Percentiles rank a stretch among this genome's conserved stretches.
Conservation (phyloP, 2,329 filamentous ascomycete genomes). For the Zalaria sp. region DNA sequence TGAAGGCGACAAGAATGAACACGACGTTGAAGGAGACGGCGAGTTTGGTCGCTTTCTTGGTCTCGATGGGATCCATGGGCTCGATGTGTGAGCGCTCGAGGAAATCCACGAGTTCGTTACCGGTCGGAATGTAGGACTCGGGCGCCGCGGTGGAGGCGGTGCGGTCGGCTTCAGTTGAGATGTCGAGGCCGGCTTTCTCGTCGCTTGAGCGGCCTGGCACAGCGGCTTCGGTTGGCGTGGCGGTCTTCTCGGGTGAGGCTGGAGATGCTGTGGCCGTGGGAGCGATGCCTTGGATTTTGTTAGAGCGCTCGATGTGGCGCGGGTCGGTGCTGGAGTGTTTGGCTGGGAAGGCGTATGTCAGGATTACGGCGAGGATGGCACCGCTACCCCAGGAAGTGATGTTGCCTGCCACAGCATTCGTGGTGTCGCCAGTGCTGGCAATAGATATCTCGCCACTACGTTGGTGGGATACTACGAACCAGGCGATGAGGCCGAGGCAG, state of each 20-base stretch:
- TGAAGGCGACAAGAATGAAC: slow-evolving; percentile 25
- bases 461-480: slow-evolving; percentile 20
- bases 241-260: slow-evolving; percentile 4
- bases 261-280: slow-evolving; percentile 17
- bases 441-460: slow-evolving; percentile 19
- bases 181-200: slow-evolving; percentile 2
- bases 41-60: slow-evolving; percentile 21
- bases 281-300: slow-evolving; percentile 20
- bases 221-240: neutral
- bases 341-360: slow-evolving; percentile 20
- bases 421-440: slow-evolving; percentile 18
- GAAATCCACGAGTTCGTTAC: slow-evolving; percentile 29
- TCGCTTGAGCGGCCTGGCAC: neutral
- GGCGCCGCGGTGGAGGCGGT: slow-evolving; percentile 8
- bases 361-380: slow-evolving; percentile 16
- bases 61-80: slow-evolving; percentile 25
- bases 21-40: slow-evolving; percentile 24
- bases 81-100: slow-evolving; percentile 25
- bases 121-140: slow-evolving; percentile 15
- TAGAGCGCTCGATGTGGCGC: slow-evolving; percentile 23
- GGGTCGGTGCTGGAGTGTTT: slow-evolving; percentile 23
- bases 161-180: slow-evolving; percentile 6
- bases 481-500: slow-evolving; percentile 19
- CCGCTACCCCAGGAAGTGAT: slow-evolving; percentile 11
- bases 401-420: slow-evolving; percentile 20